phyloP scores from a whole-genome alignment of 73 alveolate species.

The Breviolum minutum region DNA sequence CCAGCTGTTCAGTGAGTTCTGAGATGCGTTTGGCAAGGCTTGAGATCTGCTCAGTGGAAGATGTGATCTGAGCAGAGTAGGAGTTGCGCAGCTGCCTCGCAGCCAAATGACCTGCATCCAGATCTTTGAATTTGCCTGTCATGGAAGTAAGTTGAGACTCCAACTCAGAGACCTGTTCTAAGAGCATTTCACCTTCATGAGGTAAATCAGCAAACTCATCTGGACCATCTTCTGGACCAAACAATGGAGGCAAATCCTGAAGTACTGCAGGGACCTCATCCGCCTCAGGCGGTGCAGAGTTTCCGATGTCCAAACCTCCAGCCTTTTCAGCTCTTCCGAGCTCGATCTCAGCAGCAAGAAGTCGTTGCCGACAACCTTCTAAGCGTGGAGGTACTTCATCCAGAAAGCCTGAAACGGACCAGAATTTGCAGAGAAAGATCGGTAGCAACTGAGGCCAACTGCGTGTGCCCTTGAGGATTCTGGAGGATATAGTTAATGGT shows the following conservation, averaged over 20 bases:
- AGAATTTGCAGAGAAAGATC: not conserved
- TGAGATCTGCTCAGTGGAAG: constrained; percentile 7
- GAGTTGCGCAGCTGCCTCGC: constrained; percentile 26
- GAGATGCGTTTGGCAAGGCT: not conserved
- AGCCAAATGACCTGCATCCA: constrained; percentile 8
- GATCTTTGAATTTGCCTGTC: constrained; percentile 5
- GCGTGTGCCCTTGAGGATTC: too few species aligned
- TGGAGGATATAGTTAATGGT: too few species aligned
- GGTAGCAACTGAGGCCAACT: too few species aligned
- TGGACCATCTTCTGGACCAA: constrained; percentile 45
- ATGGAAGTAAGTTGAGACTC: constrained; percentile 12
- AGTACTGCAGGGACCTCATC: constrained; percentile 30
- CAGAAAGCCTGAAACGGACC: constrained; percentile 6
- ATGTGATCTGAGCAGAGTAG: not conserved
- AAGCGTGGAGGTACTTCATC: constrained; percentile 53
- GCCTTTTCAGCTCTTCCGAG: constrained; percentile 53
- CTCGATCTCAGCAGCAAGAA: constrained; percentile 60
- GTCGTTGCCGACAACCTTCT: constrained; percentile 40
- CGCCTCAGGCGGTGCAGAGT: constrained; percentile 14
- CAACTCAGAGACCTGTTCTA: constrained; percentile 53
- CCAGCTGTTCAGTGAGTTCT: not conserved
- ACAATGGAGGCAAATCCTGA: constrained; percentile 56
- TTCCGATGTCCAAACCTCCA: constrained; percentile 43
- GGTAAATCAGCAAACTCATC: constrained; percentile 49
- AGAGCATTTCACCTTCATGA: constrained; percentile 44